These are phyloP conservation scores for Naganishia antarctica DNA, from an alignment of 768 basidiomycete species.

Conservation along the genomic window DNA sequence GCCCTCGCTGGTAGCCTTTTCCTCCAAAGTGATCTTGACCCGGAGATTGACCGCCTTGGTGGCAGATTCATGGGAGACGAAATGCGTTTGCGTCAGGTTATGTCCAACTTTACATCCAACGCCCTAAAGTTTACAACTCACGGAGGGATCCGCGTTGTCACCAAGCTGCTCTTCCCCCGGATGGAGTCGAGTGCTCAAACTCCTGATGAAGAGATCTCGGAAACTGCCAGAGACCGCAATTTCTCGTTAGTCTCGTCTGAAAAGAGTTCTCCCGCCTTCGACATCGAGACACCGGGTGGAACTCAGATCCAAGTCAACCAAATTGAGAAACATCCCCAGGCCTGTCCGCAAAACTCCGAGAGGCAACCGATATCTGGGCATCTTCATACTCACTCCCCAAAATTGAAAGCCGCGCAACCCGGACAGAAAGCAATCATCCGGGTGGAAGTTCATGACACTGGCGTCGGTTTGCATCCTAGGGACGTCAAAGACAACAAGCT, in stretches of 20 bases:
- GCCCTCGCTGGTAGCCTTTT: constrained; percentile 53
- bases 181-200: constrained; percentile 41
- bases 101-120: constrained; percentile 71
- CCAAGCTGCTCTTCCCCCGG: constrained; percentile 53
- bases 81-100: constrained; percentile 70
- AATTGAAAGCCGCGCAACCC: constrained; percentile 1
- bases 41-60: constrained; percentile 50
- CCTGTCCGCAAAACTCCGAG: background rate
- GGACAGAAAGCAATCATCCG: constrained; percentile 56
- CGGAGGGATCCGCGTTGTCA: constrained; percentile 63
- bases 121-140: constrained; percentile 49
- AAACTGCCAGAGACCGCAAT: background rate
- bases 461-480: constrained; percentile 58
- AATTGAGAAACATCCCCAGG: background rate
- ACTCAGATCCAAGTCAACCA: constrained; percentile 9
- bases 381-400: background rate
- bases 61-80: constrained; percentile 71
- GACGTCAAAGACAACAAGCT: constrained; percentile 60
- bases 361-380: background rate
- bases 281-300: constrained; percentile 15
- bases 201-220: background rate
- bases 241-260: constrained; percentile 1
- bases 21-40: constrained; percentile 65
- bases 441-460: constrained; percentile 75
- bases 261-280: constrained; percentile 15